These are phyloP conservation scores for Eucalyptus leucophloia DNA, from an alignment of 345 rosid species.

Conservation along the genomic window DNA sequence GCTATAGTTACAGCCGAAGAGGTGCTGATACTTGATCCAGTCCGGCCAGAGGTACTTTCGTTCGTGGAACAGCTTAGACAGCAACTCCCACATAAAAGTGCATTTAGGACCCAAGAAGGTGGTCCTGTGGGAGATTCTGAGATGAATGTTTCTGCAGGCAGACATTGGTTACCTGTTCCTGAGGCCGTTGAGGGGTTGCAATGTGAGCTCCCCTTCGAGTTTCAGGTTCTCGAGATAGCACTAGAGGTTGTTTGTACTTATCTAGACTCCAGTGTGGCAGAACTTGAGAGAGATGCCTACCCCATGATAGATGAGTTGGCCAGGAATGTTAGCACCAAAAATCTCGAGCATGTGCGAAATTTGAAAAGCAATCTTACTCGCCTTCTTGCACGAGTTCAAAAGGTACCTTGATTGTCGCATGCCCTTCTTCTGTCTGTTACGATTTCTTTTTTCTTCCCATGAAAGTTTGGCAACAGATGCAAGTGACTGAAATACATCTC, in stretches of 20 bases:
- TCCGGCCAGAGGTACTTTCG: constrained; percentile 62
- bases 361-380: constrained; percentile 87
- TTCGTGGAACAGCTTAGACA: constrained; percentile 67
- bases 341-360: constrained; percentile 87
- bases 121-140: constrained; percentile 19
- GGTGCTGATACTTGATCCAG: constrained; percentile 69
- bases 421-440: not conserved
- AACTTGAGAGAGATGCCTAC: constrained; percentile 76
- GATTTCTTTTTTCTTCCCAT: not conserved
- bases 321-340: constrained; percentile 77
- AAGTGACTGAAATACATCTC: not conserved
- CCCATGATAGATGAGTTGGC: constrained; percentile 88
- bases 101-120: constrained; percentile 15
- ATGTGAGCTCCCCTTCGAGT: constrained; percentile 85
- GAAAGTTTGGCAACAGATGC: not conserved
- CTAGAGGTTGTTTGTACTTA: constrained; percentile 66
- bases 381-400: constrained; percentile 83
- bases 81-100: constrained; percentile 47
- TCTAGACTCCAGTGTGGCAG: constrained; percentile 54
- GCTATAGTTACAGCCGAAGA: constrained; percentile 83
- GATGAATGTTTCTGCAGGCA: constrained; percentile 25
- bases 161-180: constrained; percentile 40
- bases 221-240: constrained; percentile 94
- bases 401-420: constrained; percentile 28
- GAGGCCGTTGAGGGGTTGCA: constrained; percentile 73